Base-by-base conservation (phyloP, 805 yeast species). In the Wickerhamomyces kurtzmanii region DNA sequence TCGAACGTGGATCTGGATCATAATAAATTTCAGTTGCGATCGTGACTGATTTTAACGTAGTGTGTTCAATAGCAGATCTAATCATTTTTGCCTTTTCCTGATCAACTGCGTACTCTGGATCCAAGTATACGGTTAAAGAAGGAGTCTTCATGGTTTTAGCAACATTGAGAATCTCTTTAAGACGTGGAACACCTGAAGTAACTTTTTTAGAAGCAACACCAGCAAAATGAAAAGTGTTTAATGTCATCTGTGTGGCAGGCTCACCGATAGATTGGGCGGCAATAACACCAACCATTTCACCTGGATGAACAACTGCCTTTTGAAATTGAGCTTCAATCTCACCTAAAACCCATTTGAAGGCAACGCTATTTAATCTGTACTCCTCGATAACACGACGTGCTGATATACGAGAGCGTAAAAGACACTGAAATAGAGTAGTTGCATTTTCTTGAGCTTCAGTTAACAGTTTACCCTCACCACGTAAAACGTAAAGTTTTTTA, bases 121-220 rank as follows among this genome's bases (percentile, higher is more conserved):
- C 68, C 53, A 91, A 62, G 53, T 87, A 91, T n/a, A 89, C 95
- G 8, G 96, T 86, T 51, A 89, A 66, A 10, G 96, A 93, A n/a
- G 99, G 99, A n/a, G 99, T 91, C 61, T 89, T 91, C 68, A 91
- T 87, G 47, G 84, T 89, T 64, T 91, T 91, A 8, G 99, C 99
- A 40, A 91, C 98, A 54, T 89, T 89, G 57, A 91, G 71, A 73
- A 91, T 91, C 65, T 87, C 97, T 72, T 87, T 87, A 56, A 87
- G 71, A 70, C 96, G 93, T 35, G 96, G 96, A 51, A 86, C 96
- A 74, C 96, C 96, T 40, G 89, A 72, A 4, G 96, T 86, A 38
- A 86, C 96, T 55, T 86, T 86, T 77, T 85, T 86, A 4, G 95
- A 83, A 19, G 94, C 86, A 34, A 86, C 96, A 78, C 96, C 96